Conservation (phyloP, 2,329 filamentous ascomycete genomes). For the Colletotrichum kahawae region DNA sequence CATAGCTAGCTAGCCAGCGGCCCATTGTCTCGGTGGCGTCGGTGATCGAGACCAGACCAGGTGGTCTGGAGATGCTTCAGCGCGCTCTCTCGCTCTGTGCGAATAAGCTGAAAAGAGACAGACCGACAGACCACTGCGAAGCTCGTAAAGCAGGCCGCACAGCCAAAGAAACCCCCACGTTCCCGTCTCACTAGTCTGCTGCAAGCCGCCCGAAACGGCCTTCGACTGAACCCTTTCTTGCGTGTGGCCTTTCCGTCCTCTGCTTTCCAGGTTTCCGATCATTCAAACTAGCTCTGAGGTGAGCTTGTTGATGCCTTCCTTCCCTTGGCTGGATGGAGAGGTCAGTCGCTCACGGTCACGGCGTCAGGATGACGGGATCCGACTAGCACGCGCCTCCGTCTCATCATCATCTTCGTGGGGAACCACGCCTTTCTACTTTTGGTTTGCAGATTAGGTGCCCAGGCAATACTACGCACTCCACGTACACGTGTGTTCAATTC, state of each 20-base stretch:
- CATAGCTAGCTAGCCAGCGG: neutral
- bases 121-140: neutral
- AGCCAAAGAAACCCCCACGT: conserved; percentile 8
- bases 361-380: conserved; percentile 8
- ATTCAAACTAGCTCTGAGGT: neutral
- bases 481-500: neutral
- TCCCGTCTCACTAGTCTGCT: conserved; percentile 1
- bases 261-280: neutral
- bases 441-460: neutral
- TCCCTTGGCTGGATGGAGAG: neutral
- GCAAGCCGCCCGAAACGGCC: conserved; percentile 15
- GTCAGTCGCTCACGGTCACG: neutral
- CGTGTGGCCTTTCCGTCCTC: neutral
- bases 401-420: neutral
- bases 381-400: conserved; percentile 2
- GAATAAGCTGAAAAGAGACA: neutral
- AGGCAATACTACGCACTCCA: neutral
- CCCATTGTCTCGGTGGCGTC: neutral
- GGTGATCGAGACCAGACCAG: neutral
- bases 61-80: neutral
- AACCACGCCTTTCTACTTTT: neutral
- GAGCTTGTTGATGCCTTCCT: neutral
- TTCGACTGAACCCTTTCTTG: neutral
- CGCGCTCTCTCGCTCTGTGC: neutral
- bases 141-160: neutral